Percentiles rank a stretch among this genome's conserved stretches.
Evolutionary conservation across 805 yeast species (phyloP).

Genomic region (fission yeast (Schizosaccharomyces pombe)): ASM294v3 CU329670.1:1293001-1293500

Average conservation of each 20-base stretch:
- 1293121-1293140: neutral
- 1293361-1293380: neutral
- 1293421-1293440: neutral
- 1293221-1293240: neutral
- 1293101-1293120: neutral
- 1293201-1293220: neutral
- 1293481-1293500: neutral
- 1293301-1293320: neutral
- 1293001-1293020: neutral
- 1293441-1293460: neutral
- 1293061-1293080: neutral
- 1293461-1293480: neutral
- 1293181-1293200: neutral
- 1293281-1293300: neutral
- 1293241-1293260: neutral
- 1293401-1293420: neutral
- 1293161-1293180: neutral
- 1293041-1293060: neutral
- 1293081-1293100: neutral
- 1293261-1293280: neutral
- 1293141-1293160: neutral
- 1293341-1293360: neutral
- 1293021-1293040: neutral
- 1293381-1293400: neutral
- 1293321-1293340: neutral